Evolutionary conservation across 345 rosid species (phyloP).

Genomic region (Sapria himalayana): DNA sequence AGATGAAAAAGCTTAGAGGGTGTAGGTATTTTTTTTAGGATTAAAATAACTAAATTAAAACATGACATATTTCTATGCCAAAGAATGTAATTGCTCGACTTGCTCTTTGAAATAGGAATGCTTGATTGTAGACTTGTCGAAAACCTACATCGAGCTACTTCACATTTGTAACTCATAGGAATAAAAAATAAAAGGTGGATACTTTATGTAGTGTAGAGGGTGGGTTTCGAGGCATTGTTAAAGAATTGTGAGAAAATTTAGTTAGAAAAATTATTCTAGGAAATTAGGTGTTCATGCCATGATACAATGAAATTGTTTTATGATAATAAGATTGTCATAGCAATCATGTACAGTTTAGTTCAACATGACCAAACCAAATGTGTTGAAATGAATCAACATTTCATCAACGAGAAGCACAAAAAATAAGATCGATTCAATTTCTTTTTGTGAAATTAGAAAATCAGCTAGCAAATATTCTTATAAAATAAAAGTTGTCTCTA

Average conservation of each 20-base stretch:
- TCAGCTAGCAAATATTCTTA: background rate
- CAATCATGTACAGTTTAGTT: too few relatives aligned
- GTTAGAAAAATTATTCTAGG: background rate
- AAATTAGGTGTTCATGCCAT: background rate
- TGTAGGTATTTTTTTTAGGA: too few relatives aligned
- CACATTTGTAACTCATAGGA: background rate
- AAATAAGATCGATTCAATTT: background rate
- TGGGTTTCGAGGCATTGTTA: background rate
- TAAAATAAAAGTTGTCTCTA: background rate
- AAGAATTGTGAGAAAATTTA: too few relatives aligned
- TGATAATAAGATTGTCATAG: background rate
- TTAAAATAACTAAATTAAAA: too few relatives aligned
- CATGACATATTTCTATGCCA: too few relatives aligned
- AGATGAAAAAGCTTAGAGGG: too few relatives aligned
- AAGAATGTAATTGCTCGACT: too few relatives aligned
- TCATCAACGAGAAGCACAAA: too few relatives aligned
- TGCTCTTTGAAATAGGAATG: too few relatives aligned
- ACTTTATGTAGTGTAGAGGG: background rate
- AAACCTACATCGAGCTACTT: background rate
- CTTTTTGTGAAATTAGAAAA: background rate
- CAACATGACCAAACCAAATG: too few relatives aligned
- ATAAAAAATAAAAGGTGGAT: background rate
- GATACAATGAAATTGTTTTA: background rate
- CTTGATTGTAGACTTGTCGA: too few relatives aligned
- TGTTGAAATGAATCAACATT: too few relatives aligned